Evolutionary conservation across 345 rosid species (phyloP), one percentile per base, ranked within the genome.

Genomic region (Camelina hispida): DNA sequence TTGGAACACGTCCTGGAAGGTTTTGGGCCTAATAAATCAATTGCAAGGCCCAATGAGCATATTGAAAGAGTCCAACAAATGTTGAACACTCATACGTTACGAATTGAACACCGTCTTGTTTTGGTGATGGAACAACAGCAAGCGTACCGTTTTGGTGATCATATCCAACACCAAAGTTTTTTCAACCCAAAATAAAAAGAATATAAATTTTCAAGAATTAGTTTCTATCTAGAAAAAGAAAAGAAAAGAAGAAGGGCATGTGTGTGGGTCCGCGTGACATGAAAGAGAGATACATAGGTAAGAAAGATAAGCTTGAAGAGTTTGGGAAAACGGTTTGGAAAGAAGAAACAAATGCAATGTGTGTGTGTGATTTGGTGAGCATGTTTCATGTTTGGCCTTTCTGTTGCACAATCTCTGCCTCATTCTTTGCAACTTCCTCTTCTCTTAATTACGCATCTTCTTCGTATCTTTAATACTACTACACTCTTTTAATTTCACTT

Each of bases 381-480:
- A 65, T 78, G 74, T 72, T 66, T 78, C 72, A 32, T 64, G 79
- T 43, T 62, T 48, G 70, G 52, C 62, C 47, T 62, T 81, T 81
- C 81, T 78, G 78, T 80, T 79, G 81, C 87, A 76, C 74, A 73
- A 67, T 72, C 81, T 57, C 62, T 82, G 85, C 87, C 85, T 74
- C 68, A 71, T 65, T 76, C 72, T 74, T 71, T 68, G 74, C 80
- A 80, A 71, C 3, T 72, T 58, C 68, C 15, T 61, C 64, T 3
- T 62, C 69, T 76, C 69, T 55, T 56, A 48, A 7, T 35, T 50
- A 55, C 66, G 61, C 66, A 70, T 17, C 64, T 68, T 51, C 54
- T 68, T 51, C 54, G 9, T 74, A 48, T 68, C 62, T 68, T 37
- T 7, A 22, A 30, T 23, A 23, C 25, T 23, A 30, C 70, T 40